Base-by-base conservation (phyloP, 148 eudicot genomes). In the Beta vulgaris region DNA sequence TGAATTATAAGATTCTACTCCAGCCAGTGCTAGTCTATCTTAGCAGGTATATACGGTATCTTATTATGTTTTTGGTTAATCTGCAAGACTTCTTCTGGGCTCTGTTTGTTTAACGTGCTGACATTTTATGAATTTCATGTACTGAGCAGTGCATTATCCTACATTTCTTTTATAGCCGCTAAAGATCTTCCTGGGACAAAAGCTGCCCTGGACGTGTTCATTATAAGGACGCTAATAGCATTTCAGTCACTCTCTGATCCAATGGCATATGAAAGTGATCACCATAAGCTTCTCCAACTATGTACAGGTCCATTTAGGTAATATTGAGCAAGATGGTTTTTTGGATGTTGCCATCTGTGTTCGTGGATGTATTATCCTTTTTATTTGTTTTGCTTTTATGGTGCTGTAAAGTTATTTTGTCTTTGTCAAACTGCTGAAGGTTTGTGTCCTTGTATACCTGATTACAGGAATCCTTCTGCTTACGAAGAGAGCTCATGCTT, bases 401-500 rank as follows among this genome's bases (percentile, higher is more conserved):
- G 7, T 46, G 37, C 40, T 6, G 1, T 35, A 65, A 32, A 5
- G 28, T 46, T 1, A 12, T 34, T 39, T 31, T 68, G 54, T 36
- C 25, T 44, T 49, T 53, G 72, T 43, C 59, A 39, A 59, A 43
- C 9, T 68, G 21, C 31, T 66, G 60, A 73, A 36, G 44, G 37
- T 49, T 51, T 74, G 75, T 53, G 14, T 69, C 32, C 28, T 67
- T 64, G 23, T 55, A n/a, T 74, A 63, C 62, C 32, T 74, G n/a
- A 32, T 26, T 37, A 75, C 88, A 95, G 99, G 87, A 88, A 89
- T 78, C 84, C 97, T 79, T 82, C 99, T 59, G 79, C 70, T 74
- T 90, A 83, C 46, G 97, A 92, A 84, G 99, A 92, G 85, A 95
- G 99, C 86, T 95, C 99, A 69, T 95, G 96, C 87, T 86, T 95